These are phyloP conservation scores for Cornus controversa DNA, from an alignment of 148 eudicot species.

Conservation along the genomic window DNA sequence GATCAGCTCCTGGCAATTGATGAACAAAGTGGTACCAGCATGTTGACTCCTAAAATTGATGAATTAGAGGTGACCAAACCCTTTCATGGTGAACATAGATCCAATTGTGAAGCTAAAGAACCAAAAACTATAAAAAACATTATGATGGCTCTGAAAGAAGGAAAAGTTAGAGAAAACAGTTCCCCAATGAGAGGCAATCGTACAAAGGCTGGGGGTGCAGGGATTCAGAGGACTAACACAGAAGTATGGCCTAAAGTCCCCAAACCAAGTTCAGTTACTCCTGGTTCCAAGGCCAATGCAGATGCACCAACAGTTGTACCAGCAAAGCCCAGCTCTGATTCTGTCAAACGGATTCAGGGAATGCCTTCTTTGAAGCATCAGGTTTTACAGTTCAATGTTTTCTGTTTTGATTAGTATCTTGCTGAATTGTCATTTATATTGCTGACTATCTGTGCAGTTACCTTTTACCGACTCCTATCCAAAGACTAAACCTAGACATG, in stretches of 20 bases:
- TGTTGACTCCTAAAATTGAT: conserved; percentile 25
- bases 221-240: conserved; percentile 39
- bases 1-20: conserved; percentile 30
- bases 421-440: conserved; percentile 1
- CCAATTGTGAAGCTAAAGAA: conserved; percentile 44
- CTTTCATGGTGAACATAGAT: conserved; percentile 42
- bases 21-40: conserved; percentile 34
- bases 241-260: conserved; percentile 65
- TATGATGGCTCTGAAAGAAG: conserved; percentile 66
- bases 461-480: conserved; percentile 56
- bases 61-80: conserved; percentile 41
- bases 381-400: conserved; percentile 36
- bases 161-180: conserved; percentile 77
- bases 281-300: conserved; percentile 51
- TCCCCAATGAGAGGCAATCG: conserved; percentile 82
- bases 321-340: conserved; percentile 57
- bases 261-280: conserved; percentile 59
- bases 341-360: conserved; percentile 53
- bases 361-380: conserved; percentile 71
- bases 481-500: conserved; percentile 72
- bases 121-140: conserved; percentile 67
- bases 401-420: conserved; percentile 2
- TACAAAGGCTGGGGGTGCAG: conserved; percentile 29
- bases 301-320: conserved; percentile 44
- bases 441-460: conserved; percentile 43